Conservation (phyloP, 176 grass and related monocot genomes). For the Oryza longistaminata region DNA sequence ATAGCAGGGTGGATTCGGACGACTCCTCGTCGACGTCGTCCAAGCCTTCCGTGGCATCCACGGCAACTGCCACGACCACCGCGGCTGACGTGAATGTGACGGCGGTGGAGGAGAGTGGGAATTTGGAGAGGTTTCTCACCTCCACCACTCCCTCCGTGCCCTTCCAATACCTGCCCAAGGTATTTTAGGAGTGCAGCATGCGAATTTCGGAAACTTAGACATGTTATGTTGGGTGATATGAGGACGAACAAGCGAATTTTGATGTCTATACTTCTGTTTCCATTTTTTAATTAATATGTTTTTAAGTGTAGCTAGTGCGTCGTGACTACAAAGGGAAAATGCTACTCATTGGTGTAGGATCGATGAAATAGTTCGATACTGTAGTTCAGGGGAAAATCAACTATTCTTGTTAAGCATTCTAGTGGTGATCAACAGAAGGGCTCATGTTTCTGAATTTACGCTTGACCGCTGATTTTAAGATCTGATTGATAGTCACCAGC, state of each 20-base stretch:
- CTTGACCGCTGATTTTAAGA: neutral
- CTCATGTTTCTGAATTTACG: neutral
- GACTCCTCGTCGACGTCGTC: constrained; percentile 61
- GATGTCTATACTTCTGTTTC: neutral
- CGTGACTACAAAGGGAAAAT: neutral
- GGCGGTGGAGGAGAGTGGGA: constrained; percentile 41
- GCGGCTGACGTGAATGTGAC: constrained; percentile 17
- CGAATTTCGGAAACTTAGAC: neutral
- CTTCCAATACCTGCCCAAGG: constrained; percentile 59
- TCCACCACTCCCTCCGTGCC: constrained; percentile 73
- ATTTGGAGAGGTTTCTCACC: constrained; percentile 79
- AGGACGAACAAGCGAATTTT: neutral
- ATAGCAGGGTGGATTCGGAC: constrained; percentile 58
- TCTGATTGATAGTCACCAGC: neutral
- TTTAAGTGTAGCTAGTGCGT: neutral
- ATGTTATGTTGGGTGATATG: neutral
- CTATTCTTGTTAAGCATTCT: neutral
- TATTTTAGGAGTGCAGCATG: constrained; percentile 10
- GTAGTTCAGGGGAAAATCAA: neutral
- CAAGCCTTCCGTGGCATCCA: constrained; percentile 49
- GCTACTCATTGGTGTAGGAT: neutral
- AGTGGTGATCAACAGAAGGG: neutral
- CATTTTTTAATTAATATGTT: neutral
- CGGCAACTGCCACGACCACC: constrained; percentile 5
- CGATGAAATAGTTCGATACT: neutral